Conservation (phyloP, 2,329 filamentous ascomycete species). For the Colletotrichum sp. region DNA sequence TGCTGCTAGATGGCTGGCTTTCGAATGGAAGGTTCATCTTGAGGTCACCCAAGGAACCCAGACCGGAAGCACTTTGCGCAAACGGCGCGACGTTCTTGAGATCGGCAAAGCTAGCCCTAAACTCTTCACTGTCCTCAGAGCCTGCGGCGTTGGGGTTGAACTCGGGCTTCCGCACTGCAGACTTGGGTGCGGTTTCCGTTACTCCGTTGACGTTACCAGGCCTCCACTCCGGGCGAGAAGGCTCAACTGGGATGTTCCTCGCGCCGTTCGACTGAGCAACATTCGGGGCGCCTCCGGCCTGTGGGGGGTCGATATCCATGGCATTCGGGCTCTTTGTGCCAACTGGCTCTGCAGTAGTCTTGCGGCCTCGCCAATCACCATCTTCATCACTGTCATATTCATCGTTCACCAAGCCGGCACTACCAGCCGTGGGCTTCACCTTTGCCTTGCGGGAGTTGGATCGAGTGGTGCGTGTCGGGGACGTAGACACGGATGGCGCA, state of each 20-base stretch:
- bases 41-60: conserved; percentile 60
- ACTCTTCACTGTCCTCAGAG: conserved; percentile 61
- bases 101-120: conserved; percentile 57
- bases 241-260: conserved; percentile 62
- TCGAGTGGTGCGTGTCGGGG: conserved; percentile 48
- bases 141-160: conserved; percentile 44
- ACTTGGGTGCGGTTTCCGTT: conserved; percentile 10
- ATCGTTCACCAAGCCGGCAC: conserved; percentile 48
- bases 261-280: conserved; percentile 33
- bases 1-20: conserved; percentile 50
- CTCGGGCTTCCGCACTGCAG: conserved; percentile 22
- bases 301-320: conserved; percentile 69
- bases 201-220: conserved; percentile 45
- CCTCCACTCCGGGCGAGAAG: conserved; percentile 63
- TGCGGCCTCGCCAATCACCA: conserved; percentile 36
- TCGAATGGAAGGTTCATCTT: conserved; percentile 62
- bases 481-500: conserved; percentile 46
- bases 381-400: conserved; percentile 51
- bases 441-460: conserved; percentile 63
- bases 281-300: conserved; percentile 19
- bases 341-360: conserved; percentile 30
- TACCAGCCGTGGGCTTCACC: conserved; percentile 53
- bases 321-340: conserved; percentile 55
- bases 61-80: conserved; percentile 47
- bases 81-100: conserved; percentile 62